Base-by-base conservation (phyloP, 345 rosid species). In the Rhizophora mangle region DNA sequence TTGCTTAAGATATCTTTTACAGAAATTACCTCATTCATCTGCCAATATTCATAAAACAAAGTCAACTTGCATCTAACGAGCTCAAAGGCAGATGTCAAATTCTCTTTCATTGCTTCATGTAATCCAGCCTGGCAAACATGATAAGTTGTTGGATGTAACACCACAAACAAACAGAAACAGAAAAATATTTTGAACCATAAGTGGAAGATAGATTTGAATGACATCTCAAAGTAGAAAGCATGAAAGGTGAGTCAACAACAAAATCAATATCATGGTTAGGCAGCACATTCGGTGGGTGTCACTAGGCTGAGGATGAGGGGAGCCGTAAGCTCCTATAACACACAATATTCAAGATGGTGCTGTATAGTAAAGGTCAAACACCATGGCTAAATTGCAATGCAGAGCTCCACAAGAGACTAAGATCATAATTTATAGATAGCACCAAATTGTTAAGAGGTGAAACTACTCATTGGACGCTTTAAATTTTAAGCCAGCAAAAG, bases 11-110 rank as follows among this genome's bases (percentile, higher is more conserved):
- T 36, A 11, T 16, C 29, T 21, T 60, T 21, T 15, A 21, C 43
- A 11, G 13, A 52, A 67, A 67, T 24, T 84, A 93, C 98, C 96
- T 94, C 96, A 79, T 86, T 85, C 97, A 87, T 89, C 71, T 78
- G 89, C 97, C 96, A 94, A 72, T 91, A 91, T 60, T 84, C 90
- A 85, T 94, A 94, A 72, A 84, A 88, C 82, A 94, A 65, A 53
- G 87, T 94, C 76, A 91, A 81, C 78, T 80, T 85, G 81, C 97
- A 94, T 62, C 78, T 85, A 10, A 89, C 89, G 11, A 94, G 86
- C 85, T 91, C 95, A 32, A 89, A 69, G 67, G 68, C 67, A 22
- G 80, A 82, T 51, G 68, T 26, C 59, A 74, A 36, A 71, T 78
- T 69, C 10, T 74, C 81, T 60, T 59, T 67, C 54, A 73, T 68